A percentile compares a stretch with the other conserved stretches of the same genome.
Conservation (phyloP, 345 rosid species). For the Camelina laxa region DNA sequence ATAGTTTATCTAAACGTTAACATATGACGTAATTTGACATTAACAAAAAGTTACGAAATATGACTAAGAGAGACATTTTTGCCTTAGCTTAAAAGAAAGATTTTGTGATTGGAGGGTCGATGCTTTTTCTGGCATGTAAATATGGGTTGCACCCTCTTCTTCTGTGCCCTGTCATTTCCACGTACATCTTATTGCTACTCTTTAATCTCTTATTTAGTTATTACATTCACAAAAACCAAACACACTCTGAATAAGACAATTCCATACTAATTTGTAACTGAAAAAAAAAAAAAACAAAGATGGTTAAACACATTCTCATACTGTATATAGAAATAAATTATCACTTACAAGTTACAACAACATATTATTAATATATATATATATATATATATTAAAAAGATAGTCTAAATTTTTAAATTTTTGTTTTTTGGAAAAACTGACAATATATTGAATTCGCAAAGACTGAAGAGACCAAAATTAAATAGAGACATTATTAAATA, state of each 20-base stretch:
- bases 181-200: not conserved
- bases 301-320: not conserved
- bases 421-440: not conserved
- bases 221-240: not conserved
- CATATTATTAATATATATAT: too few species aligned
- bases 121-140: conserved; percentile 19
- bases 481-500: not conserved
- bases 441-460: not conserved
- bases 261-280: not conserved
- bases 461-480: not conserved
- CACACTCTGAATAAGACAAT: not conserved
- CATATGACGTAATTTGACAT: conserved; percentile 23
- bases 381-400: too few species aligned
- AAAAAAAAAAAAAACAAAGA: not conserved
- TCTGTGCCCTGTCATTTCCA: conserved; percentile 26
- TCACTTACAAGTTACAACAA: too few species aligned
- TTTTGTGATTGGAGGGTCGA: conserved; percentile 32
- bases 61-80: conserved; percentile 26
- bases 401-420: not conserved
- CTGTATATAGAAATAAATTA: too few species aligned
- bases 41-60: conserved; percentile 22
- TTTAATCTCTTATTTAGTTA: too few species aligned
- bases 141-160: conserved; percentile 12
- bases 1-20: conserved; percentile 25
- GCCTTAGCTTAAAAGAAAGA: conserved; percentile 44